A percentile compares a stretch with the other conserved stretches of the same genome.
These are phyloP conservation scores for Tulasnella calospora DNA, from an alignment of 768 basidiomycete species.

Conservation along the genomic window DNA sequence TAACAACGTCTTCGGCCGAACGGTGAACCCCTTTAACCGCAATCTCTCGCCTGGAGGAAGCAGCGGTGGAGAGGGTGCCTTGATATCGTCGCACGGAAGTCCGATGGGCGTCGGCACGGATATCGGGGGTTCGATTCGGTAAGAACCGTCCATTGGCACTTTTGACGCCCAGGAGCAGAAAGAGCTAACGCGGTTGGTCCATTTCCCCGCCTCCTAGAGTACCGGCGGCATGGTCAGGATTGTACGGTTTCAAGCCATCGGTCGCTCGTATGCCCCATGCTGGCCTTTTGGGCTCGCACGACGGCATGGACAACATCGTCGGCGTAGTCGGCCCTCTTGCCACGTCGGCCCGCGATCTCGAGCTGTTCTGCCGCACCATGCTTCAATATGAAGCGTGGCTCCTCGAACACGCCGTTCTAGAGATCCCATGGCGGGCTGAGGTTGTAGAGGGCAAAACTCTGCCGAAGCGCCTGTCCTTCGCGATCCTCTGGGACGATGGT, in stretches of 20 bases:
- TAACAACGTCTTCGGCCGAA: slow-evolving; percentile 48
- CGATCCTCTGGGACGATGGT: slow-evolving; percentile 49
- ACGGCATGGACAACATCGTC: slow-evolving; percentile 51
- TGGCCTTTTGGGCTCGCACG: slow-evolving; percentile 46
- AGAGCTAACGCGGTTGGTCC: not conserved
- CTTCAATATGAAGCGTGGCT: slow-evolving; percentile 47
- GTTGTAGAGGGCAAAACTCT: slow-evolving; percentile 40
- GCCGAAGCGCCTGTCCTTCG: slow-evolving; percentile 44
- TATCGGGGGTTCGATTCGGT: slow-evolving; percentile 43
- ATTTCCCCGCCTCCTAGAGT: slow-evolving; percentile 28
- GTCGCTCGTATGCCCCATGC: slow-evolving; percentile 51
- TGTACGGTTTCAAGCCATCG: slow-evolving; percentile 47
- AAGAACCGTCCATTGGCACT: not conserved
- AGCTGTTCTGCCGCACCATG: slow-evolving; percentile 48
- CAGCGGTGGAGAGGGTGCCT: slow-evolving; percentile 47
- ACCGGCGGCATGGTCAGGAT: slow-evolving; percentile 42
- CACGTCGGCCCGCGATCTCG: slow-evolving; percentile 47
- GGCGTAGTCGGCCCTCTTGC: slow-evolving; percentile 50
- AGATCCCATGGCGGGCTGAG: slow-evolving; percentile 47
- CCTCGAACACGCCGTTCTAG: slow-evolving; percentile 44
- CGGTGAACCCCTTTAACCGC: slow-evolving; percentile 47
- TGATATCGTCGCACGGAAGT: slow-evolving; percentile 44
- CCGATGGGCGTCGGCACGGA: slow-evolving; percentile 45
- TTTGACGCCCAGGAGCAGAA: not conserved
- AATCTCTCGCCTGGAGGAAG: slow-evolving; percentile 45